Evolutionary conservation across 1,284 basidiomycete genomes (phyloP).

Genomic region (Heterobasidion occidentale): DNA sequence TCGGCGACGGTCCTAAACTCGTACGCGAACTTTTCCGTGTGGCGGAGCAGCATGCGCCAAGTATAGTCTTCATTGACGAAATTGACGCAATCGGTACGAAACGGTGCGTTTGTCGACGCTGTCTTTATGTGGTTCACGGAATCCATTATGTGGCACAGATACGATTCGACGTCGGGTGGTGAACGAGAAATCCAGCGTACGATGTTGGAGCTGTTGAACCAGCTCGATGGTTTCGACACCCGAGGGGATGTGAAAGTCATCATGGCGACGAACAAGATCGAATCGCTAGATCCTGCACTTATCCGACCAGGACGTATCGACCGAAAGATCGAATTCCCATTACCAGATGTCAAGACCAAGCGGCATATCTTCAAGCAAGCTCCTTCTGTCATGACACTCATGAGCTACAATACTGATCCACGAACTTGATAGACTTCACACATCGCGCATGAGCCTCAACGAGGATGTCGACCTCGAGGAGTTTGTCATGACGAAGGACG

Average conservation of each 20-base stretch:
- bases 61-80: slow-evolving; percentile 99
- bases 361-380: slow-evolving; percentile 91
- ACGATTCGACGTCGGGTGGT: slow-evolving; percentile 96
- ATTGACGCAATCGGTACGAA: slow-evolving; percentile 99
- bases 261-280: slow-evolving; percentile 92
- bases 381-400: background rate
- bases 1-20: slow-evolving; percentile 98
- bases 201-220: slow-evolving; percentile 97
- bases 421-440: slow-evolving; percentile 66
- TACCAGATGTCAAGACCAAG: slow-evolving; percentile 94
- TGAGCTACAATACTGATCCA: background rate
- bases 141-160: slow-evolving; percentile 31
- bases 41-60: slow-evolving; percentile 95
- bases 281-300: slow-evolving; percentile 92
- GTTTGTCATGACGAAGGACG: slow-evolving; percentile 94
- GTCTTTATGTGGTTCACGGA: background rate
- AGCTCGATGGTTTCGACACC: slow-evolving; percentile 99
- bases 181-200: slow-evolving; percentile 99
- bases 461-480: slow-evolving; percentile 96
- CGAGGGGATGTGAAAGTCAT: slow-evolving; percentile 98
- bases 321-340: slow-evolving; percentile 94
- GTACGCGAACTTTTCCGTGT: slow-evolving; percentile 96
- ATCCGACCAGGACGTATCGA: slow-evolving; percentile 99
- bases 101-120: slow-evolving; percentile 45
- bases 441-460: slow-evolving; percentile 89